Conservation (phyloP, 1,284 basidiomycete genomes). For the Cystobasidium slooffiae region DNA sequence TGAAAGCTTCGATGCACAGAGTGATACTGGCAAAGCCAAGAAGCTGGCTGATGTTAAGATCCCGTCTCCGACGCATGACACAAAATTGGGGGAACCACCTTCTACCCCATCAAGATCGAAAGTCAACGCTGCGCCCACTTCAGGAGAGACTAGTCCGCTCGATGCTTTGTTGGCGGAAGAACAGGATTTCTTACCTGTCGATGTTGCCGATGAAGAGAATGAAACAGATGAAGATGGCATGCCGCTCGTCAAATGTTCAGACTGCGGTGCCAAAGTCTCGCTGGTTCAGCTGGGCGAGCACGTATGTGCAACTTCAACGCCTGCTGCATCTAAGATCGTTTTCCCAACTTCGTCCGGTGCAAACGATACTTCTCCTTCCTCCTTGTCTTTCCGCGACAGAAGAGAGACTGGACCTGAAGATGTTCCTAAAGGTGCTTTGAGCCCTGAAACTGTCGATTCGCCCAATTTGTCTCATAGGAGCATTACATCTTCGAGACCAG, state of each 20-base stretch:
- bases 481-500: constrained; percentile 16
- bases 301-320: constrained; percentile 27
- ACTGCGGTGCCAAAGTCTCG: constrained; percentile 47
- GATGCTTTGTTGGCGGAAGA: constrained; percentile 3
- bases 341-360: constrained; percentile 7
- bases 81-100: constrained; percentile 15
- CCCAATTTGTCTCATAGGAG: constrained; percentile 17
- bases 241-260: constrained; percentile 51
- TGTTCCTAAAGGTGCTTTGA: constrained; percentile 32
- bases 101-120: neutral
- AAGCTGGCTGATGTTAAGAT: constrained; percentile 22
- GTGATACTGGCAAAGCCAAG: constrained; percentile 30
- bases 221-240: constrained; percentile 44
- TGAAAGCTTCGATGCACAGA: constrained; percentile 12
- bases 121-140: neutral
- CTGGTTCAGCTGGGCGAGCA: constrained; percentile 46
- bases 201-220: constrained; percentile 4
- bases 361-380: neutral
- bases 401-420: constrained; percentile 33
- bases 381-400: constrained; percentile 2
- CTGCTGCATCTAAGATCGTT: constrained; percentile 2
- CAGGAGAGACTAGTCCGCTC: neutral
- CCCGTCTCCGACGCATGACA: constrained; percentile 9
- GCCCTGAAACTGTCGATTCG: constrained; percentile 25
- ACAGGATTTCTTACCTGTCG: constrained; percentile 3